Conservation (phyloP, 2,329 filamentous ascomycete species). For the Scytalidium lignicola region DNA sequence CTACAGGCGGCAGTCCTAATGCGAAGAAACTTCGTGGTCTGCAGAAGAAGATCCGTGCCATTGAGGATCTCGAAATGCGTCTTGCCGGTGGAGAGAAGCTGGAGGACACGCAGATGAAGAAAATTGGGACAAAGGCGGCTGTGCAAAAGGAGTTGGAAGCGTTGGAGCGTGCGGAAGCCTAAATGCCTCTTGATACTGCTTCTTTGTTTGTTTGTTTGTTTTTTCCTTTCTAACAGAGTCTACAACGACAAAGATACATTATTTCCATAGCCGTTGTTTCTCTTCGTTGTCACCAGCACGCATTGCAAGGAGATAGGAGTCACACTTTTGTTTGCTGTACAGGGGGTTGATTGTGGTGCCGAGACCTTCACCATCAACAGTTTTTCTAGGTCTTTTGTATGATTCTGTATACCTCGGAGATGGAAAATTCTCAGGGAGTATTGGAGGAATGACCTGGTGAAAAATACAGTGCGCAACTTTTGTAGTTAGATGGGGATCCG, state of each 20-base stretch:
- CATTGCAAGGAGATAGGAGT: neutral
- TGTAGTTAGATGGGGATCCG: no score
- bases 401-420: no score
- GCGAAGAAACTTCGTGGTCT: constrained; percentile 94
- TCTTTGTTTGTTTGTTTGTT: neutral
- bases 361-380: no score
- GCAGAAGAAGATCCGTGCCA: constrained; percentile 95
- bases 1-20: constrained; percentile 59
- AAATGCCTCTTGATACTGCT: neutral
- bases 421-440: no score
- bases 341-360: no score
- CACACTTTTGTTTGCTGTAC: neutral
- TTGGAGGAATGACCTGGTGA: no score
- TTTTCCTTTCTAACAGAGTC: neutral
- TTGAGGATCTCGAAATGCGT: constrained; percentile 97
- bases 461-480: no score
- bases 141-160: constrained; percentile 77
- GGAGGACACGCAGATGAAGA: constrained; percentile 97
- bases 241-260: no score
- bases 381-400: no score
- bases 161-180: constrained; percentile 14
- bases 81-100: constrained; percentile 91
- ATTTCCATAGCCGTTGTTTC: neutral
- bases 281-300: neutral
- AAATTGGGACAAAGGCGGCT: constrained; percentile 82